Conservation (phyloP, 306 rosid genomes). For the Pterocarpus macrocarpus region DNA sequence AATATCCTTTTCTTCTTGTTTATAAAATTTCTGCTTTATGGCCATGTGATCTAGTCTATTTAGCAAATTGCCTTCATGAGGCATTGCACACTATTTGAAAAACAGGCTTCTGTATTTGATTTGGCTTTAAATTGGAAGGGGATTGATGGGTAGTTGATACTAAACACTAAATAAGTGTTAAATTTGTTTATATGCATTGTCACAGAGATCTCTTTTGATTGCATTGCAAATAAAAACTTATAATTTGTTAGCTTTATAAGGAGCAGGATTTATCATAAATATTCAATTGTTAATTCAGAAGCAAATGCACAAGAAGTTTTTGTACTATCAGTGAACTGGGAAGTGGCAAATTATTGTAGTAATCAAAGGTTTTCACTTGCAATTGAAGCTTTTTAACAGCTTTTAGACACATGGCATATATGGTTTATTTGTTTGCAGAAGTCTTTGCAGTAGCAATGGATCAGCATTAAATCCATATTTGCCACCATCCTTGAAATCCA, state of each 20-base stretch:
- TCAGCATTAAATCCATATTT: not conserved
- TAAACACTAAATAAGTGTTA: not conserved
- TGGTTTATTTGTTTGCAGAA: not conserved
- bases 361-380: not conserved
- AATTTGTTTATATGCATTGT: not conserved
- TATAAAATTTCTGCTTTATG: no score
- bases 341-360: not conserved
- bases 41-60: not conserved
- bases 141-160: not conserved
- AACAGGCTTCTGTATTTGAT: not conserved
- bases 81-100: not conserved
- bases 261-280: not conserved
- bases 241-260: not conserved
- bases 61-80: not conserved
- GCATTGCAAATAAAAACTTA: not conserved
- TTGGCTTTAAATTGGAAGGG: not conserved
- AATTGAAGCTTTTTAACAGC: not conserved
- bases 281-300: slow-evolving; percentile 4
- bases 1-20: no score
- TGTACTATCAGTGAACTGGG: not conserved
- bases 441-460: not conserved
- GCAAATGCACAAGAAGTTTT: not conserved
- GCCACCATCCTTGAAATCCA: not conserved
- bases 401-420: not conserved
- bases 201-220: not conserved